Evolutionary conservation across 768 basidiomycete species (phyloP).

Genomic region (Fomitopsis serialis): DNA sequence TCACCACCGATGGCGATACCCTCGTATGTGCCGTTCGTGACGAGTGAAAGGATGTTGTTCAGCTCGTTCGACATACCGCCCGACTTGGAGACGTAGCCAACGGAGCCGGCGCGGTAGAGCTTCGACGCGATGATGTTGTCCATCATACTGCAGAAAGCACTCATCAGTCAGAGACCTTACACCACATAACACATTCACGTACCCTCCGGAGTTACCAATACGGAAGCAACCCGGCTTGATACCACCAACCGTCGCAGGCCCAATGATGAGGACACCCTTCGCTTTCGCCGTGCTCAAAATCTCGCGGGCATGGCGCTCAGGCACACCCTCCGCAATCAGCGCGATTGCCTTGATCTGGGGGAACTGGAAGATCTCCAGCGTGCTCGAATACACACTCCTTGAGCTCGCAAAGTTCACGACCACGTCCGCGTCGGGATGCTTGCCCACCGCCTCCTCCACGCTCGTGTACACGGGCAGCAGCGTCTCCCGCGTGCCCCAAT

Average conservation of each 20-base stretch:
- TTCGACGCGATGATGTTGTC: slow-evolving; percentile 99
- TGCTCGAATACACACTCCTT: slow-evolving; percentile 91
- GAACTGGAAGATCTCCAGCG: slow-evolving; percentile 83
- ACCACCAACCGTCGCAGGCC: slow-evolving; percentile 97
- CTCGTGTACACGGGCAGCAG: slow-evolving; percentile 96
- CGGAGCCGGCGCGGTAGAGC: slow-evolving; percentile 94
- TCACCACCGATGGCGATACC: slow-evolving; percentile 99
- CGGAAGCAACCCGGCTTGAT: slow-evolving; percentile 99
- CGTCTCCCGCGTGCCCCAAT: slow-evolving; percentile 99
- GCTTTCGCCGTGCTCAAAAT: slow-evolving; percentile 84
- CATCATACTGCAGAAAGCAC: slow-evolving; percentile 83
- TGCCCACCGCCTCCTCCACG: slow-evolving; percentile 84
- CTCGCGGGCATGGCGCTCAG: slow-evolving; percentile 95
- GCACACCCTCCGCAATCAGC: slow-evolving; percentile 97
- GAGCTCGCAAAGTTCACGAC: slow-evolving; percentile 97
- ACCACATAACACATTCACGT: slow-evolving; percentile 21
- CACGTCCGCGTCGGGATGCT: slow-evolving; percentile 95
- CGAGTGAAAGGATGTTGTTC: slow-evolving; percentile 97
- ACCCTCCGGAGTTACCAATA: slow-evolving; percentile 99
- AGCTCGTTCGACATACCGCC: slow-evolving; percentile 99
- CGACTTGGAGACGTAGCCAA: slow-evolving; percentile 99
- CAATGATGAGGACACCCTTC: slow-evolving; percentile 88
- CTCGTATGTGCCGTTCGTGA: slow-evolving; percentile 98
- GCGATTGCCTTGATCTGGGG: slow-evolving; percentile 72
- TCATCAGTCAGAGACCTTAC: slow-evolving; percentile 3